Percentiles rank a stretch among this genome's conserved stretches.
Conservation (phyloP, 208 protist genomes). For the Leishmania lainsoni region DNA sequence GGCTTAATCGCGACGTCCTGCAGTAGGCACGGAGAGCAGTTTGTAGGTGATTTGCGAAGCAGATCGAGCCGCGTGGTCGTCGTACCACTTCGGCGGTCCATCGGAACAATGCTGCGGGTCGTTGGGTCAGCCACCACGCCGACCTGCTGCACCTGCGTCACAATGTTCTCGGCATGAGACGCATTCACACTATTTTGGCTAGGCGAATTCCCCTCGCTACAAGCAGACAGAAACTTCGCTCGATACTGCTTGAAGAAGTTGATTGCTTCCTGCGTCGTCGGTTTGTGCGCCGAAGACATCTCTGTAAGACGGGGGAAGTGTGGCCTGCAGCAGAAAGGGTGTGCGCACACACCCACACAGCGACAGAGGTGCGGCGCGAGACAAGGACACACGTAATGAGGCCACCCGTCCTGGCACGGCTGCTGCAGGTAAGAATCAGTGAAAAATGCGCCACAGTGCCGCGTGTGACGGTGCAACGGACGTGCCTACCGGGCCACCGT, state of each 20-base stretch:
- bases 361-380: neutral
- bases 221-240: constrained; percentile 15
- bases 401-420: neutral
- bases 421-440: no score
- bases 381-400: neutral
- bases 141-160: constrained; percentile 31
- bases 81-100: constrained; percentile 38
- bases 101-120: constrained; percentile 34
- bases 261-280: constrained; percentile 35
- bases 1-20: constrained; percentile 23
- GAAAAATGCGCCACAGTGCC: neutral
- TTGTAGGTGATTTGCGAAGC: constrained; percentile 37
- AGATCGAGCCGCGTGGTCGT: constrained; percentile 33
- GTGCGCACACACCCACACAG: neutral
- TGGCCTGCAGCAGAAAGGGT: neutral
- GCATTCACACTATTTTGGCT: constrained; percentile 31
- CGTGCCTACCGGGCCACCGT: neutral
- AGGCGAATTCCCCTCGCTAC: constrained; percentile 17
- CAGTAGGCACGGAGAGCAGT: constrained; percentile 35
- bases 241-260: constrained; percentile 37
- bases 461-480: neutral
- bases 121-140: constrained; percentile 4
- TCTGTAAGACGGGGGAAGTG: neutral
- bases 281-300: constrained; percentile 25
- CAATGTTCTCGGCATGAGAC: constrained; percentile 19